phyloP scores from a whole-genome alignment of 129 eudicot species.

The Pittosporum tobira region DNA sequence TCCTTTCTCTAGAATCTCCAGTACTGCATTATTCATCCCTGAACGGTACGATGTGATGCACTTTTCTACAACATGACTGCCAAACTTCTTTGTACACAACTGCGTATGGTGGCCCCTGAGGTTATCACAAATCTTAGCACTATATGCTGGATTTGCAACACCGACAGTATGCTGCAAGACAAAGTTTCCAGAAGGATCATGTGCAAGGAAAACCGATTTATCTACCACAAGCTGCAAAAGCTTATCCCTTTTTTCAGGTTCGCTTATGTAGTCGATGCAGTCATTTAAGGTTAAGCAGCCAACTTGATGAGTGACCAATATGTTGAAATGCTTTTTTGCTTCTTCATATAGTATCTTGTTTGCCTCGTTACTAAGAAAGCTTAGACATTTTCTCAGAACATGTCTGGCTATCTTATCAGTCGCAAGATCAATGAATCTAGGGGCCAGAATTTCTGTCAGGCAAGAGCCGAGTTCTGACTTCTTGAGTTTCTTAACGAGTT shows the following conservation, averaged over 20 bases:
- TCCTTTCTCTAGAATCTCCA: slow-evolving; percentile 1
- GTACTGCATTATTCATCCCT: not conserved
- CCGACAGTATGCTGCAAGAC: slow-evolving; percentile 3
- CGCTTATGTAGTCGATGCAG: not conserved
- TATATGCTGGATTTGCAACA: not conserved
- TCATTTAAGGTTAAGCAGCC: slow-evolving; percentile 13
- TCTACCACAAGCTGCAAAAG: slow-evolving; percentile 4
- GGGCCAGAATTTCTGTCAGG: slow-evolving; percentile 10
- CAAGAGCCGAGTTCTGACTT: not conserved
- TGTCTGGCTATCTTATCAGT: slow-evolving; percentile 5
- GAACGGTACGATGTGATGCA: slow-evolving; percentile 2
- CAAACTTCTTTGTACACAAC: slow-evolving; percentile 10
- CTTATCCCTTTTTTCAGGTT: not conserved
- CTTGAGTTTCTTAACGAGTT: not conserved
- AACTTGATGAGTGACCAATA: slow-evolving; percentile 3
- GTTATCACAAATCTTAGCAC: not conserved
- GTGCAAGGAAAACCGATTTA: not conserved
- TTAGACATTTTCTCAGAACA: slow-evolving; percentile 7
- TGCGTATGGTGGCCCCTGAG: slow-evolving; percentile 6
- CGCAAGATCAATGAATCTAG: not conserved
- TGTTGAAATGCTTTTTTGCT: not conserved
- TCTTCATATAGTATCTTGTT: slow-evolving; percentile 8
- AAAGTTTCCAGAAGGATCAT: slow-evolving; percentile 14
- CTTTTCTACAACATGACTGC: slow-evolving; percentile 7
- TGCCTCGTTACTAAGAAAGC: slow-evolving; percentile 2